Conservation (phyloP, 2,329 filamentous ascomycete genomes). For the Ceratocystis cacaofunesta region DNA sequence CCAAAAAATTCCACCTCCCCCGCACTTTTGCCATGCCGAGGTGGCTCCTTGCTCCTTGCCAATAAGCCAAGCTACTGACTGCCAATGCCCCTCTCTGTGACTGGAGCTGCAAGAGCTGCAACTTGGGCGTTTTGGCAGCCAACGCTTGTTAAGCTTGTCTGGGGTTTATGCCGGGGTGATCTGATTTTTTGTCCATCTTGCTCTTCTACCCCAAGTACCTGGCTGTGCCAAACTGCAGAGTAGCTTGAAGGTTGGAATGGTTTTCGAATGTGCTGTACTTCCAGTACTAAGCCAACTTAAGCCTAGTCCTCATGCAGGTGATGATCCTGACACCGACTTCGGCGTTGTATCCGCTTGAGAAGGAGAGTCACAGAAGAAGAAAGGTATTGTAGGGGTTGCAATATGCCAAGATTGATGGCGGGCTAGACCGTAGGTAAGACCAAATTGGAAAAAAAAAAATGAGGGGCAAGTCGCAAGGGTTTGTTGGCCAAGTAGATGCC, state of each 20-base stretch:
- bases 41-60: background rate
- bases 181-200: slow-evolving; percentile 1
- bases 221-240: too few relatives aligned
- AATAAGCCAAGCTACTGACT: background rate
- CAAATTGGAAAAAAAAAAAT: background rate
- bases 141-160: slow-evolving; percentile 5
- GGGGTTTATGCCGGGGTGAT: background rate
- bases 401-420: background rate
- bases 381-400: background rate
- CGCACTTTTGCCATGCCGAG: background rate
- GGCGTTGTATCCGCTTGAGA: background rate
- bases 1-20: background rate
- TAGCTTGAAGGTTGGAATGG: too few relatives aligned
- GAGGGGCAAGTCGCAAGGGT: too few relatives aligned
- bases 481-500: background rate
- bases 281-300: background rate
- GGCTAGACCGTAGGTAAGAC: background rate
- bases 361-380: background rate
- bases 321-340: background rate
- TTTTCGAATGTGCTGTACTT: background rate
- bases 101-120: background rate
- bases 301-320: background rate
- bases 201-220: background rate
- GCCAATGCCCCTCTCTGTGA: background rate
- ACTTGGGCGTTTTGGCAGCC: background rate